Base-by-base conservation (phyloP, 23 red algal species). In the Gracilariopsis chorda region DNA sequence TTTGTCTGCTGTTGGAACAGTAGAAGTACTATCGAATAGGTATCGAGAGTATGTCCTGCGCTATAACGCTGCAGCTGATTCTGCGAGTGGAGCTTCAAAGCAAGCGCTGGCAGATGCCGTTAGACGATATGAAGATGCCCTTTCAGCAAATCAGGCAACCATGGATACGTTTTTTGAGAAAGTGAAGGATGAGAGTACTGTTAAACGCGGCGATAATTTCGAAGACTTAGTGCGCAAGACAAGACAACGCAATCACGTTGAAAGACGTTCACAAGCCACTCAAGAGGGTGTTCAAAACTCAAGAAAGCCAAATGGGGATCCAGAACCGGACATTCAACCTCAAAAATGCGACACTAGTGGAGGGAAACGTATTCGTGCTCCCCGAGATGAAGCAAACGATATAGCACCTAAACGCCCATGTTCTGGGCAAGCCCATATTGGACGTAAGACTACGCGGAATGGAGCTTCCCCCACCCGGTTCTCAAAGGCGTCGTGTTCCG, bases 1-100 rank as follows among this genome's bases (percentile, higher is more conserved):
- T 7, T 53, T 86, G 57, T 12, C 17, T 3, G 71, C 82, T 17
- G 51, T 7, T 46, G 82, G 82, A 7, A 49, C 20, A n/a, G 21
- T 46, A 3, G 62, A 71, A 45, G 43, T 11, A 25, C 45, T 86
- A 7, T 24, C 58, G 8, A 49, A 45, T 32, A 40, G 82, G 1
- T 61, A 86, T 40, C 59, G 62, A 28, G 82, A 86, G 28, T 69
- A 49, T 56, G 82, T 86, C 1, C 58, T 86, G 48, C 82, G 82
- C 29, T 42, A 47, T 43, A 86, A 86, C 44, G 82, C 82, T 41
- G 63, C 59, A 14, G 47, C 63, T 21, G 82, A 86, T 44, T 68
- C 82, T 29, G 82, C 39, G 29, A 30, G 42, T 12, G 57, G 60
- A 27, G 37, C 46, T 48, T 47, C 82, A 21, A 64, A 64, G 28